phyloP scores from a whole-genome alignment of 169 alveolate species.

The Plasmodium knowlesi region DNA sequence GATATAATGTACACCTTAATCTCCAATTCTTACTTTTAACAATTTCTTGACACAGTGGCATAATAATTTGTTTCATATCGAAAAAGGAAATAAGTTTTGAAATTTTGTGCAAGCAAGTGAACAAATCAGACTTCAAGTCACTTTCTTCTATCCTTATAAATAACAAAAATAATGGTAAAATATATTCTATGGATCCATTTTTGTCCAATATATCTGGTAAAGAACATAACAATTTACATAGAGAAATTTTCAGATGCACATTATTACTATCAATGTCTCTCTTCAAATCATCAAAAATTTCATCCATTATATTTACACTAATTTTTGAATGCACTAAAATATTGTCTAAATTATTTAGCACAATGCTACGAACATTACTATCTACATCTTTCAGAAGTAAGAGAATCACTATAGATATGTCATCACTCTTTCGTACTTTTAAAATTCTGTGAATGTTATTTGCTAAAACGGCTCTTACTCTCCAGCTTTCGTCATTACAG shows the following conservation, averaged over 20 bases:
- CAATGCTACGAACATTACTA: constrained; percentile 72
- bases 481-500: constrained; percentile 76
- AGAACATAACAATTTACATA: constrained; percentile 60
- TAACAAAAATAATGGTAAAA: constrained; percentile 52
- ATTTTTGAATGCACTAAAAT: constrained; percentile 53
- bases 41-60: constrained; percentile 70
- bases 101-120: constrained; percentile 68
- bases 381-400: constrained; percentile 71
- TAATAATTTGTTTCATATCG: constrained; percentile 77
- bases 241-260: constrained; percentile 70
- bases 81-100: constrained; percentile 66
- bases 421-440: constrained; percentile 16
- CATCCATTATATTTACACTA: constrained; percentile 49
- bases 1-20: constrained; percentile 40
- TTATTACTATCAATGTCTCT: constrained; percentile 76
- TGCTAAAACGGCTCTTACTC: constrained; percentile 70
- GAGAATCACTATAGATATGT: constrained; percentile 33
- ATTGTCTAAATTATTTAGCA: constrained; percentile 45
- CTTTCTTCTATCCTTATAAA: constrained; percentile 74
- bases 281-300: constrained; percentile 73
- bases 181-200: constrained; percentile 71
- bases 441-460: constrained; percentile 55
- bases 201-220: constrained; percentile 74
- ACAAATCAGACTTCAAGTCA: constrained; percentile 54
- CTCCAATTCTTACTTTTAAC: constrained; percentile 72